Evolutionary conservation across 768 basidiomycete species (phyloP).

Genomic region (Kwoniella sp.): DNA sequence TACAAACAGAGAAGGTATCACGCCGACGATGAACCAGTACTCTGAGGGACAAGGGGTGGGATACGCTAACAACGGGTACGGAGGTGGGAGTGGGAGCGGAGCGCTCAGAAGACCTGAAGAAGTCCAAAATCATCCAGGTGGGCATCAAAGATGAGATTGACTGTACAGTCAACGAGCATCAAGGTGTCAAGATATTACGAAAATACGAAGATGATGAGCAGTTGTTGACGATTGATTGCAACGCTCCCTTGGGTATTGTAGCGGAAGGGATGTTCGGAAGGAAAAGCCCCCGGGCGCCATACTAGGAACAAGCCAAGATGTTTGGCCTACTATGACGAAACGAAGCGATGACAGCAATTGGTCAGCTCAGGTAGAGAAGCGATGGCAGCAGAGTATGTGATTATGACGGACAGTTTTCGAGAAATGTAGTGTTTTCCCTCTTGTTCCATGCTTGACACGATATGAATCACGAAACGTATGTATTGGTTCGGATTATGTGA

Average conservation of each 20-base stretch:
- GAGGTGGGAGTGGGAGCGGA: neutral
- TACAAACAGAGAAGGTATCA: conserved; percentile 30
- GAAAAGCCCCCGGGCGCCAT: conserved; percentile 29
- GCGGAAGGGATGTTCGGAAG: conserved; percentile 47
- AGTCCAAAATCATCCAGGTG: conserved; percentile 43
- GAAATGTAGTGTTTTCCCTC: no score
- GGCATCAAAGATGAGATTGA: conserved; percentile 5
- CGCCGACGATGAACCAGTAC: conserved; percentile 37
- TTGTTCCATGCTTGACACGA: no score
- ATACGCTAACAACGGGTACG: conserved; percentile 12
- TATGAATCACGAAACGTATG: no score
- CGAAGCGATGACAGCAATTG: no score
- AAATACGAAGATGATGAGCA: neutral
- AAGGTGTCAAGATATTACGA: no score
- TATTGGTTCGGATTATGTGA: no score
- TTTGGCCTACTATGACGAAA: no score
- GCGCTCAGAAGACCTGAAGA: conserved; percentile 37
- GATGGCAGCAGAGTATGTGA: no score
- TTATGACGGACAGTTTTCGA: no score
- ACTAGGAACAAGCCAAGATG: neutral
- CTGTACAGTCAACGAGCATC: neutral
- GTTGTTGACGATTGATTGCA: neutral
- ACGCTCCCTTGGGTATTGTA: conserved; percentile 5
- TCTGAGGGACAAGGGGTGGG: conserved; percentile 22
- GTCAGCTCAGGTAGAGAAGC: no score